These are phyloP conservation scores for Penicillium lagena DNA, from an alignment of 495 filamentous ascomycete species.

Conservation along the genomic window DNA sequence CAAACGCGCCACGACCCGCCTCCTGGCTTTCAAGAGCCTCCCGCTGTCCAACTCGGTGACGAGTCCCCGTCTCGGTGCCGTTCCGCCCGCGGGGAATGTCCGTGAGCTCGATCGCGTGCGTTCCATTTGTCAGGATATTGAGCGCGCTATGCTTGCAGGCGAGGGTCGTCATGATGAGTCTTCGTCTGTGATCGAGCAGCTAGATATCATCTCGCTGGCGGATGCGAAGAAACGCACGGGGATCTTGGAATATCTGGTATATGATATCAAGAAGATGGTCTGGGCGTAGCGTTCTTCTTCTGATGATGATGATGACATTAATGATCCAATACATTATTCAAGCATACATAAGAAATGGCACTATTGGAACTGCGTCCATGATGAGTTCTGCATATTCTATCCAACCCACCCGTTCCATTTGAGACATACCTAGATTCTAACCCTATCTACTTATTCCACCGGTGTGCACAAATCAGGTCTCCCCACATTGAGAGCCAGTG, in stretches of 20 bases:
- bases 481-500: no score
- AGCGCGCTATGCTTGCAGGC: conserved; percentile 32
- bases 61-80: conserved; percentile 17
- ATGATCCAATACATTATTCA: no score
- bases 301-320: no score
- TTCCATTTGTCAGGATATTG: conserved; percentile 57
- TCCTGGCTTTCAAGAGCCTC: conserved; percentile 52
- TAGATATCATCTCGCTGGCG: conserved; percentile 70
- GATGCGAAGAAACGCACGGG: conserved; percentile 88
- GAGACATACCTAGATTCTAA: no score
- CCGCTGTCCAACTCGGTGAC: conserved; percentile 31
- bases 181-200: conserved; percentile 49
- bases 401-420: no score
- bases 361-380: no score
- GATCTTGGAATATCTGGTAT: conserved; percentile 74
- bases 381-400: no score
- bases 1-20: conserved; percentile 27
- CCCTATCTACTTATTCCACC: no score
- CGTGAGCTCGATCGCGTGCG: conserved; percentile 67
- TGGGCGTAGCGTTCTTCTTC: conserved; percentile 56
- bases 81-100: conserved; percentile 21
- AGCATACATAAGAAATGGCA: no score
- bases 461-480: no score
- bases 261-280: conserved; percentile 85
- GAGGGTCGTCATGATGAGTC: conserved; percentile 12